Evolutionary conservation across 345 rosid species (phyloP), one percentile per base, ranked within the genome.

Genomic region (Lepidium sativum): DNA sequence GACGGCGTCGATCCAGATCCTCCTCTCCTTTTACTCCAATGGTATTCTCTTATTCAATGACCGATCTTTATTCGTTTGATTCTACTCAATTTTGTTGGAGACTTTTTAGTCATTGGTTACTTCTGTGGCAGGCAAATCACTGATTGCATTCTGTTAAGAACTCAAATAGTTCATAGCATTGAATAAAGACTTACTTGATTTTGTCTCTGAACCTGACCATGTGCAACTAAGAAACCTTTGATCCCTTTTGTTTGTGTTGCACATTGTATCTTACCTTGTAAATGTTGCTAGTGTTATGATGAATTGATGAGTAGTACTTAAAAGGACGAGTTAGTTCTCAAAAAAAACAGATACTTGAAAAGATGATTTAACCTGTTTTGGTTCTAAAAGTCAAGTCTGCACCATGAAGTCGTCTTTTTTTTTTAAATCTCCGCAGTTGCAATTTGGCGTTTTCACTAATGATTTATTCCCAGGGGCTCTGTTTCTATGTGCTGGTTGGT

Each of bases 391-490:
- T 23, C 25, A 23, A 1, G 25, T 23, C 0, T 23, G 54, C 43
- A 68, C 42, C 60, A 69, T 65, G 56, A 54, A 62, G 70, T 43
- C 63, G 59, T 70, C 61, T 67, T 75, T 69, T 57, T 41, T 53
- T 73, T 71, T n/a, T n/a, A n/a, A n/a, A 40, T 60, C 40, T 60
- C 48, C 49, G 64, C 71, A 45, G 72, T 67, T 78, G 83, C 83
- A 63, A 23, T 80, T 83, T 86, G 84, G 80, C 77, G n/a, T 89
- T 40, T 82, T 80, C 89, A 81, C 88, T 84, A 68, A 83, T 86
- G 81, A 83, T 86, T 84, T 89, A 86, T 91, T 84, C 81, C 80
- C 91, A 86, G 88, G 97, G 82, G 72, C 78, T 86, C 82, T 85
- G 82, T 86, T 89, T 84, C 80, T 80, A 79, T 86, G 82, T 53